Conservation (phyloP, 441 rosid species). For the Adansonia grandidieri region DNA sequence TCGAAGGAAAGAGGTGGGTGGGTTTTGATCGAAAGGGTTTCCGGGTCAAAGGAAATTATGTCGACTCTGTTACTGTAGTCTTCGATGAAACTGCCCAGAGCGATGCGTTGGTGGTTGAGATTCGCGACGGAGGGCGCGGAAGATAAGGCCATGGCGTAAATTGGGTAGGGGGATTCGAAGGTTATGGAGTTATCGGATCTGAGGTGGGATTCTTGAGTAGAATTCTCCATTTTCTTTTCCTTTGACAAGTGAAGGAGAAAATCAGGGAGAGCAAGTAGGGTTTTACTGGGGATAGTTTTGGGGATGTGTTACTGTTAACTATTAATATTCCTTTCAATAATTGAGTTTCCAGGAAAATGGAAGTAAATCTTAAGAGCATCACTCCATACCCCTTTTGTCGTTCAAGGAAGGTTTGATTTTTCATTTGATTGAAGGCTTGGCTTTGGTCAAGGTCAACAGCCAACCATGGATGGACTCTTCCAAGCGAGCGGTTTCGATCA, state of each 20-base stretch:
- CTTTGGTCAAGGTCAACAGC: neutral
- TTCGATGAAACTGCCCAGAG: slow-evolving; percentile 86
- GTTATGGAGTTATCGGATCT: slow-evolving; percentile 74
- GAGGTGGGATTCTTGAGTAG: slow-evolving; percentile 72
- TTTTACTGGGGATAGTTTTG: neutral
- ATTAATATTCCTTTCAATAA: neutral
- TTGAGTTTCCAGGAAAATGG: neutral
- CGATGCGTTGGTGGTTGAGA: slow-evolving; percentile 59
- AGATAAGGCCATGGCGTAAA: slow-evolving; percentile 85
- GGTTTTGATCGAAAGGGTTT: slow-evolving; percentile 57
- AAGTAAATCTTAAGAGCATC: neutral
- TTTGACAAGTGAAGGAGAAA: neutral
- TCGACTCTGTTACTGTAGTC: slow-evolving; percentile 85
- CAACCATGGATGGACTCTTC: too few relatives aligned
- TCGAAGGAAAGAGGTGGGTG: slow-evolving; percentile 68
- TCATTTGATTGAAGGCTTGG: neutral
- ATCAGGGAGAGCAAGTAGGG: neutral
- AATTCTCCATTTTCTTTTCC: slow-evolving; percentile 60
- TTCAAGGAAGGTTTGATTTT: neutral
- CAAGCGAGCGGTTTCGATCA: too few relatives aligned
- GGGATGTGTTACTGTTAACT: too few relatives aligned
- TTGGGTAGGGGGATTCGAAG: slow-evolving; percentile 78
- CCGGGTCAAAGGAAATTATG: slow-evolving; percentile 74
- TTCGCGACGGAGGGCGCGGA: slow-evolving; percentile 38
- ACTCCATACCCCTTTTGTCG: neutral